These are phyloP conservation scores for Xylaria castorea DNA, from an alignment of 495 filamentous ascomycete genomes.

Conservation along the genomic window DNA sequence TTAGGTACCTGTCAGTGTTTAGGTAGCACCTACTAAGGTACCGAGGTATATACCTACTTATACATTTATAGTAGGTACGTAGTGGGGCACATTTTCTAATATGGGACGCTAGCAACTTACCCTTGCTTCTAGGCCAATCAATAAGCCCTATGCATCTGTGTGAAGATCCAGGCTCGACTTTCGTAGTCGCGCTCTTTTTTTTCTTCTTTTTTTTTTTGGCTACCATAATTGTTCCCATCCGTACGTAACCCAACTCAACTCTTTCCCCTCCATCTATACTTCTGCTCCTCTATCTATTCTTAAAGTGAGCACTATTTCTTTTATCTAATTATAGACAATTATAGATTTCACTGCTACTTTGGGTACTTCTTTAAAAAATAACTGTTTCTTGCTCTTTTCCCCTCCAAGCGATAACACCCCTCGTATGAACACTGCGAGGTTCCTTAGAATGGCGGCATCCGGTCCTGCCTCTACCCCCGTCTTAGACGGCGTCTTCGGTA, in stretches of 20 bases:
- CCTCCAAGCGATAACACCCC: not conserved
- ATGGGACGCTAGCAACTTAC: not conserved
- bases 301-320: too few relatives aligned
- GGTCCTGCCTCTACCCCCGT: conserved; percentile 59
- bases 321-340: not conserved
- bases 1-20: too few relatives aligned
- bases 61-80: too few relatives aligned
- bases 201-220: not conserved
- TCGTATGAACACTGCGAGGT: conserved; percentile 37
- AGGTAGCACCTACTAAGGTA: too few relatives aligned
- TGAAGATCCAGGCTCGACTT: not conserved
- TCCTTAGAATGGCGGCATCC: conserved; percentile 57
- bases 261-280: not conserved
- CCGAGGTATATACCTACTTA: too few relatives aligned
- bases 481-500: conserved; percentile 79
- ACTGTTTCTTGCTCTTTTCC: not conserved
- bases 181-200: not conserved
- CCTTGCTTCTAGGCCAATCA: not conserved
- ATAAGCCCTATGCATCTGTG: not conserved
- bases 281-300: not conserved
- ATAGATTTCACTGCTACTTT: not conserved
- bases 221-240: not conserved
- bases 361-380: not conserved
- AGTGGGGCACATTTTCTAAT: too few relatives aligned
- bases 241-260: not conserved